Evolutionary conservation across 768 basidiomycete species (phyloP).

Genomic region (Hortiboletus flavorubellus): DNA sequence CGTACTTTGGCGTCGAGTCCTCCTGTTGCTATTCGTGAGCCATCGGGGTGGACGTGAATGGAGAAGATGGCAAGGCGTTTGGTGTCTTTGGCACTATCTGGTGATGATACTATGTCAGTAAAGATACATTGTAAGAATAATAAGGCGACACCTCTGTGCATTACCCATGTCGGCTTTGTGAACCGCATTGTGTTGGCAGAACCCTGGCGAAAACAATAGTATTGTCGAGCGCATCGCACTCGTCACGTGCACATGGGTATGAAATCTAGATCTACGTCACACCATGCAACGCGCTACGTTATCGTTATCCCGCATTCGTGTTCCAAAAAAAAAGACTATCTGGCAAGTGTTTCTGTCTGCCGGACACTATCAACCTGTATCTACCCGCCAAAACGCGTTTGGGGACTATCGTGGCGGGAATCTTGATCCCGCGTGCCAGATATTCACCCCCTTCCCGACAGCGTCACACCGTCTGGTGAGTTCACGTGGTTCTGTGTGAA

Average conservation of each 20-base stretch:
- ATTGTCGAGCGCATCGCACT: neutral
- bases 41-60: slow-evolving; percentile 92
- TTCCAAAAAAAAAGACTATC: no score
- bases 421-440: no score
- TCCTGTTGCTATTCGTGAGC: slow-evolving; percentile 94
- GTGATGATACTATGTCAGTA: neutral
- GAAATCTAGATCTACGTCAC: no score
- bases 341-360: no score
- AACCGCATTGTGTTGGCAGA: slow-evolving; percentile 59
- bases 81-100: slow-evolving; percentile 45
- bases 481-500: no score
- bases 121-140: neutral
- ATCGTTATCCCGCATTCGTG: no score
- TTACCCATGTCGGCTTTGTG: slow-evolving; percentile 87
- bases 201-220: neutral
- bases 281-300: no score
- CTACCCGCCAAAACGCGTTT: no score
- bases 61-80: slow-evolving; percentile 88
- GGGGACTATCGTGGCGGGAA: no score
- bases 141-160: slow-evolving; percentile 56
- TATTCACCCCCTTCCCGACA: no score
- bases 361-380: no score
- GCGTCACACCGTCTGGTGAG: no score
- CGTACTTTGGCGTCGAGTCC: slow-evolving; percentile 94
- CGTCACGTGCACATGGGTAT: neutral